Evolutionary conservation across 1,284 basidiomycete species (phyloP).

Genomic region (Pascua guehoae): DNA sequence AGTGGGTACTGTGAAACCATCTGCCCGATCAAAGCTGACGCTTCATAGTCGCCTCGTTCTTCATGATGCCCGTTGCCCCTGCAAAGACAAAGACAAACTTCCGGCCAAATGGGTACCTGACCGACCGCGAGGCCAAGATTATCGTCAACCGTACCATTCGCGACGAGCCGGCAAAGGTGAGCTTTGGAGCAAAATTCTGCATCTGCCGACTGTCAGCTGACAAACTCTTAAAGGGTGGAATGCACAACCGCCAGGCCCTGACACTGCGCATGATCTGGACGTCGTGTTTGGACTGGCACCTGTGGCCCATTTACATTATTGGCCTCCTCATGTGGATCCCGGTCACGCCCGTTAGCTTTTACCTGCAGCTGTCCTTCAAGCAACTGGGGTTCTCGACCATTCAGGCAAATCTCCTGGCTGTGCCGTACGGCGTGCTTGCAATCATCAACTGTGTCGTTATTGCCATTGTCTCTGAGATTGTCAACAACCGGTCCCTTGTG

Average conservation of each 20-base stretch:
- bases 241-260: slow-evolving; percentile 52
- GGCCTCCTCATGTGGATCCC: slow-evolving; percentile 15
- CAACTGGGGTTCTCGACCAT: slow-evolving; percentile 37
- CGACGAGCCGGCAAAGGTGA: background rate
- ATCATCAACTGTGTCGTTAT: slow-evolving; percentile 36
- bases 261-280: slow-evolving; percentile 22
- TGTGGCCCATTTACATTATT: slow-evolving; percentile 48
- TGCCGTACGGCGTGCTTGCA: slow-evolving; percentile 35
- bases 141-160: slow-evolving; percentile 46
- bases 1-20: too few relatives aligned
- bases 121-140: slow-evolving; percentile 49
- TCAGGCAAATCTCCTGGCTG: slow-evolving; percentile 42
- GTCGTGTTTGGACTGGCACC: slow-evolving; percentile 43
- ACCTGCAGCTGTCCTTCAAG: slow-evolving; percentile 20
- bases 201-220: slow-evolving; percentile 8
- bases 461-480: slow-evolving; percentile 23
- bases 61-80: slow-evolving; percentile 40
- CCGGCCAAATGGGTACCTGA: slow-evolving; percentile 44
- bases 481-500: slow-evolving; percentile 28
- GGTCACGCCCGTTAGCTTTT: slow-evolving; percentile 25
- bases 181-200: too few relatives aligned
- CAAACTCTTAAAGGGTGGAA: slow-evolving; percentile 35
- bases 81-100: slow-evolving; percentile 36
- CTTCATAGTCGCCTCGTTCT: slow-evolving; percentile 25
- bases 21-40: too few relatives aligned